These are phyloP conservation scores for Hypoxylon sp. DNA, from an alignment of 2,329 filamentous ascomycete species.

Conservation along the genomic window DNA sequence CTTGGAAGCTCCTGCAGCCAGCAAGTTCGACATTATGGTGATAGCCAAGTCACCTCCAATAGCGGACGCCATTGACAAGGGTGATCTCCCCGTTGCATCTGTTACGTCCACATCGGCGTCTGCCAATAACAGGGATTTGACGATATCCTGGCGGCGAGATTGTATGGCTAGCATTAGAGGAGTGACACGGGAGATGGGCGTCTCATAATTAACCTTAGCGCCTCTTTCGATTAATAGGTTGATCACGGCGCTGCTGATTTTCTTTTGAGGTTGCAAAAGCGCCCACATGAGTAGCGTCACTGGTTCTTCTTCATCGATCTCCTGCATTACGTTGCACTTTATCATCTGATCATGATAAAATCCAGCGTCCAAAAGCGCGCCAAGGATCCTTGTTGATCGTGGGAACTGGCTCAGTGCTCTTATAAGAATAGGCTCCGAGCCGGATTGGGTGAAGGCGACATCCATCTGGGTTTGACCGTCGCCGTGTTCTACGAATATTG, in stretches of 20 bases:
- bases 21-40: slow-evolving; percentile 68
- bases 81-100: slow-evolving; percentile 71
- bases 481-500: slow-evolving; percentile 66
- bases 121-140: slow-evolving; percentile 68
- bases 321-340: slow-evolving; percentile 60
- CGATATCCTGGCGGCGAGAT: slow-evolving; percentile 69
- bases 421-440: slow-evolving; percentile 65
- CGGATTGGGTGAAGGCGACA: slow-evolving; percentile 61
- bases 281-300: slow-evolving; percentile 73
- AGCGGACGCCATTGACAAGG: slow-evolving; percentile 71
- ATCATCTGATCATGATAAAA: slow-evolving; percentile 72
- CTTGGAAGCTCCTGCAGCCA: slow-evolving; percentile 68
- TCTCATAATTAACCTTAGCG: slow-evolving; percentile 71
- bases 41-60: slow-evolving; percentile 68
- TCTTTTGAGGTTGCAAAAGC: slow-evolving; percentile 73
- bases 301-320: slow-evolving; percentile 66
- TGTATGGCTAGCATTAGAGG: slow-evolving; percentile 73
- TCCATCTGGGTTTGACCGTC: slow-evolving; percentile 66
- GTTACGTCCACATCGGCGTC: slow-evolving; percentile 72
- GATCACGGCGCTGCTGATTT: slow-evolving; percentile 71
- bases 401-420: slow-evolving; percentile 69
- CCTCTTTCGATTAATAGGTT: slow-evolving; percentile 67
- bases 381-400: slow-evolving; percentile 66
- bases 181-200: slow-evolving; percentile 66
- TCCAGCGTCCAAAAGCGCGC: slow-evolving; percentile 68